Conservation (phyloP, 306 rosid species). For the Vigna mungo region DNA sequence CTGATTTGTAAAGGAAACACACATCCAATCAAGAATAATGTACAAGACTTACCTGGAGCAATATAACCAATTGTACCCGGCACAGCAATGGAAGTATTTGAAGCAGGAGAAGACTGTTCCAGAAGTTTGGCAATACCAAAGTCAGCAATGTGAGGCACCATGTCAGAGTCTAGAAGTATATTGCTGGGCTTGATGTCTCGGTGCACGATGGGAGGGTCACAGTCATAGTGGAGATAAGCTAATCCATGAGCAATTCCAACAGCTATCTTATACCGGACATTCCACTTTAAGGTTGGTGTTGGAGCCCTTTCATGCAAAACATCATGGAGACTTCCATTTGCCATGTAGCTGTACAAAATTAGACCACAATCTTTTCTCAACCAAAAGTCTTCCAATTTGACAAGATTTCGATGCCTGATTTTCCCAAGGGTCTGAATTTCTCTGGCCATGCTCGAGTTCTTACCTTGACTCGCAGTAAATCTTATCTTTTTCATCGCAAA, state of each 20-base stretch:
- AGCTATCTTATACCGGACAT: slow-evolving; percentile 68
- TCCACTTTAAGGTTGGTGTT: slow-evolving; percentile 62
- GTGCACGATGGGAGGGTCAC: slow-evolving; percentile 81
- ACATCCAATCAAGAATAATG: background rate
- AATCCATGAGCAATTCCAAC: slow-evolving; percentile 80
- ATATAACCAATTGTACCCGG: slow-evolving; percentile 80
- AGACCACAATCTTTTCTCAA: slow-evolving; percentile 64
- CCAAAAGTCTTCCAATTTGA: slow-evolving; percentile 75
- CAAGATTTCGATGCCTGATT: slow-evolving; percentile 79
- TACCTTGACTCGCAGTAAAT: slow-evolving; percentile 54
- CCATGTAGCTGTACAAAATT: slow-evolving; percentile 74
- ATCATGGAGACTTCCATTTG: slow-evolving; percentile 78
- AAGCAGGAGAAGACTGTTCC: slow-evolving; percentile 64
- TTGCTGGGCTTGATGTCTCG: slow-evolving; percentile 86
- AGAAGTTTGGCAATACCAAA: slow-evolving; percentile 88
- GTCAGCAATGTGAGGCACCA: slow-evolving; percentile 84
- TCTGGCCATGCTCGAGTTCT: slow-evolving; percentile 63
- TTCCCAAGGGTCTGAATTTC: slow-evolving; percentile 72
- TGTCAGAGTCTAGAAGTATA: slow-evolving; percentile 78
- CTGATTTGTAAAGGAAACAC: slow-evolving; percentile 16
- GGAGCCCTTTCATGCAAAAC: slow-evolving; percentile 67
- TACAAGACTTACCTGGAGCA: slow-evolving; percentile 71
- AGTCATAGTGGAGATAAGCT: slow-evolving; percentile 82
- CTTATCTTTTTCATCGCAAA: slow-evolving; percentile 79
- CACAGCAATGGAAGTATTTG: slow-evolving; percentile 52